These are phyloP conservation scores for Vigna reflexopilosa DNA, from an alignment of 306 rosid genomes.

Conservation along the genomic window DNA sequence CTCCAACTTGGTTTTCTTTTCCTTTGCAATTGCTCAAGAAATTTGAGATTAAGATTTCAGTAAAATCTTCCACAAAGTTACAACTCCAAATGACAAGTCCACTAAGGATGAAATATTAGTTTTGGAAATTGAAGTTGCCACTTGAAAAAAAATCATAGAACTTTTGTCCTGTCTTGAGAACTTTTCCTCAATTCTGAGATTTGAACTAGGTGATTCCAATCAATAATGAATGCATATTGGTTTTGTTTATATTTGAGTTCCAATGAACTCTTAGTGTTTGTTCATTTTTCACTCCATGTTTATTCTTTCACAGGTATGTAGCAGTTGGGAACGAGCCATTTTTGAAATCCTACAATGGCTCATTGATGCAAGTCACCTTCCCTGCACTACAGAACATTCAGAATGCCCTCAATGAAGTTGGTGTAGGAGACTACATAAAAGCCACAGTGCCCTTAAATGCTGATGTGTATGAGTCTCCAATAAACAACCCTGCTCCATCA, in stretches of 20 bases:
- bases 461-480: constrained; percentile 82
- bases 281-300: not conserved
- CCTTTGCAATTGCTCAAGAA: not conserved
- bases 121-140: no score
- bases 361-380: constrained; percentile 81
- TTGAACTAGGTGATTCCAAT: not conserved
- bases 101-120: no score
- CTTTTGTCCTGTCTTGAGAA: not conserved
- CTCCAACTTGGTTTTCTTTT: not conserved
- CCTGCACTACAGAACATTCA: constrained; percentile 94
- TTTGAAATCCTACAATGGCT: constrained; percentile 74
- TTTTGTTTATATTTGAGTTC: not conserved
- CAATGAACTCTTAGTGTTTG: no score
- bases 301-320: constrained; percentile 66
- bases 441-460: constrained; percentile 98
- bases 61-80: not conserved
- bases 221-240: not conserved
- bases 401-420: constrained; percentile 83
- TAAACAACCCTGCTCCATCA: constrained; percentile 67
- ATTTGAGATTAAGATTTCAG: not conserved
- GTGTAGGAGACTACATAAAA: constrained; percentile 72
- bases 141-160: not conserved
- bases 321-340: constrained; percentile 99
- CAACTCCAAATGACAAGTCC: not conserved
- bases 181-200: not conserved